These are phyloP conservation scores for Mycena metata DNA, from an alignment of 768 basidiomycete genomes.

Conservation along the genomic window DNA sequence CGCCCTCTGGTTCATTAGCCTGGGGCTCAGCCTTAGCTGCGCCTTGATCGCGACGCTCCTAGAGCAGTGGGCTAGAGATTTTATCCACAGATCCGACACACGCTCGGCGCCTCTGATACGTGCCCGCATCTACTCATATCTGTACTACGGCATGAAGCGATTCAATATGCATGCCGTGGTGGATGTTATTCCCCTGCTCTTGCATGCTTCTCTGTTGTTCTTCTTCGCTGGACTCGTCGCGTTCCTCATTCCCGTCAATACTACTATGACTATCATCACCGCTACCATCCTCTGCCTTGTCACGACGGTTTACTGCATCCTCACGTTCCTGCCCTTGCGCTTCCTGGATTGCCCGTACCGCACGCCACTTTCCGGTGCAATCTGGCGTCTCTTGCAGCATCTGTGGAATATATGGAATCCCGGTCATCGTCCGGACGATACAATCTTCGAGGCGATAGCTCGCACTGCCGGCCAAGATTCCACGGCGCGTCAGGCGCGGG, in stretches of 20 bases:
- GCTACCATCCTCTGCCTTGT: not conserved
- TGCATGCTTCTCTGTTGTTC: constrained; percentile 9
- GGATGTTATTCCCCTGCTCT: constrained; percentile 9
- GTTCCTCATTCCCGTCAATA: constrained; percentile 16
- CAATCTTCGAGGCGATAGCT: not conserved
- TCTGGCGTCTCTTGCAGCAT: not conserved
- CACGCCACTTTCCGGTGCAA: not conserved
- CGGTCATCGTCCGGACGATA: not conserved
- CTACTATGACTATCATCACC: not conserved
- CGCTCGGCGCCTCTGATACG: constrained; percentile 1
- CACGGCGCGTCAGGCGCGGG: not conserved
- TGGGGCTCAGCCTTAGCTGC: constrained; percentile 16
- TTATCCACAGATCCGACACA: not conserved
- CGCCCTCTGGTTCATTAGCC: constrained; percentile 21
- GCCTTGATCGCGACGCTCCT: constrained; percentile 11
- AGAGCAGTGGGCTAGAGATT: constrained; percentile 19
- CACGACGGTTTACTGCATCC: not conserved
- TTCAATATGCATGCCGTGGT: constrained; percentile 22
- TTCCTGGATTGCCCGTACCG: constrained; percentile 2
- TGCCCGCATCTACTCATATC: constrained; percentile 12
- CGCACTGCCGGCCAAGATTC: not conserved
- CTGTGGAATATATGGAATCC: not conserved
- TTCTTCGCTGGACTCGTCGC: constrained; percentile 19
- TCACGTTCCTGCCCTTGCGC: constrained; percentile 9
- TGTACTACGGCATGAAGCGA: constrained; percentile 14